Evolutionary conservation across 768 basidiomycete genomes (phyloP).

Genomic region (Trametes gibbosa): DNA sequence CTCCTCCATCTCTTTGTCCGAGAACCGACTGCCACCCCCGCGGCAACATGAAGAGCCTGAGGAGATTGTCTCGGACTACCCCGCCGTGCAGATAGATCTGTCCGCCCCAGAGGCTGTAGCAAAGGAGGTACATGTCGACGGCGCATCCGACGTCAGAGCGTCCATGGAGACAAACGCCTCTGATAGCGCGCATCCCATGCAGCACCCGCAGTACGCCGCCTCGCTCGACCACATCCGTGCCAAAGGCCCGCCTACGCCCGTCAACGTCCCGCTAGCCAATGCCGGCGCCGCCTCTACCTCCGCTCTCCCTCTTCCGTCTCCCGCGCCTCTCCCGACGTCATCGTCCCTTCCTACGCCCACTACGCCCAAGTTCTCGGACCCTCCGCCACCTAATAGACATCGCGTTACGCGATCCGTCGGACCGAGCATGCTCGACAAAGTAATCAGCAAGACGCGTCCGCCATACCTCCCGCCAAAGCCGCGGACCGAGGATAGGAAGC

Average conservation of each 20-base stretch:
- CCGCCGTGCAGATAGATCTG: conserved; percentile 22
- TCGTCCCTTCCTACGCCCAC: conserved; percentile 30
- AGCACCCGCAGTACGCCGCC: conserved; percentile 2
- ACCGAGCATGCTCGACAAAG: conserved; percentile 73
- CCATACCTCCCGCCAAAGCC: conserved; percentile 81
- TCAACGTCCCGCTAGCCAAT: conserved; percentile 1
- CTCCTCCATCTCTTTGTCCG: conserved; percentile 19
- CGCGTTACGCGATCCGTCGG: conserved; percentile 57
- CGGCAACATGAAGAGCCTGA: conserved; percentile 12
- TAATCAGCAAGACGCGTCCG: conserved; percentile 83
- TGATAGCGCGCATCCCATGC: background rate
- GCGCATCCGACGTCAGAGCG: background rate
- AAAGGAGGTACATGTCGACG: conserved; percentile 7
- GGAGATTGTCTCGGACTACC: conserved; percentile 14
- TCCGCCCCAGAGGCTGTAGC: conserved; percentile 7
- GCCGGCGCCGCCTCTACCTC: conserved; percentile 20
- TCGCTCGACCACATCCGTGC: conserved; percentile 16
- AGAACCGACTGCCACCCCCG: conserved; percentile 15
- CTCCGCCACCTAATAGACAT: conserved; percentile 24
- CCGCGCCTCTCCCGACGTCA: conserved; percentile 27
- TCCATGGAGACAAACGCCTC: background rate
- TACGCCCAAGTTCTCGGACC: conserved; percentile 17
- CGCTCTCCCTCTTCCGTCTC: conserved; percentile 18
- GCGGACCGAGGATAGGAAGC: conserved; percentile 74
- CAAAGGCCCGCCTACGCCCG: conserved; percentile 7